Percentiles rank a stretch among this genome's conserved stretches.
Evolutionary conservation across 2,329 filamentous ascomycete genomes (phyloP).

Genomic region (Pezicula carpinea): DNA sequence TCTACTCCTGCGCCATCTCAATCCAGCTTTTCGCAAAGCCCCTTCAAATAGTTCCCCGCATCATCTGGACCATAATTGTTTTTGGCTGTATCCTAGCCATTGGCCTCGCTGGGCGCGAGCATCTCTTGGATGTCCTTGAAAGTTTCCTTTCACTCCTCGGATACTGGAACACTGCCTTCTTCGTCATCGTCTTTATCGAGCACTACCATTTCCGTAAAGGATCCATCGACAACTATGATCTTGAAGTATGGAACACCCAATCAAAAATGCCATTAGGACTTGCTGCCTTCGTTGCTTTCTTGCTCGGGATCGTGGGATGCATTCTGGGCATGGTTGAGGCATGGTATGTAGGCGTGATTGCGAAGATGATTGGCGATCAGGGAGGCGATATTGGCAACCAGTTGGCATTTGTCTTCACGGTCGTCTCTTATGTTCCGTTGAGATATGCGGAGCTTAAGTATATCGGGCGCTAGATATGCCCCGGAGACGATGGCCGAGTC

Average conservation of each 20-base stretch:
- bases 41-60: conserved; percentile 38
- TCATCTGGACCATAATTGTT: conserved; percentile 42
- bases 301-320: conserved; percentile 41
- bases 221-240: conserved; percentile 35
- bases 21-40: conserved; percentile 39
- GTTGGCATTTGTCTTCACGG: conserved; percentile 45
- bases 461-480: conserved; percentile 31
- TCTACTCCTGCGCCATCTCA: conserved; percentile 35
- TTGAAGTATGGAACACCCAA: conserved; percentile 44
- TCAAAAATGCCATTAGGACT: conserved; percentile 37
- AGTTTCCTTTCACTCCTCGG: conserved; percentile 44
- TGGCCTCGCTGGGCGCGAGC: conserved; percentile 37
- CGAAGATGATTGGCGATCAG: conserved; percentile 35
- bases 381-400: conserved; percentile 49
- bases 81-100: conserved; percentile 41
- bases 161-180: conserved; percentile 46
- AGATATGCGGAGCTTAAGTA: conserved; percentile 44
- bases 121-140: conserved; percentile 39
- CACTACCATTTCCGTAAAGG: conserved; percentile 41
- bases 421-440: conserved; percentile 41
- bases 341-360: conserved; percentile 46
- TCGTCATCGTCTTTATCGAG: conserved; percentile 42
- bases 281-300: conserved; percentile 39
- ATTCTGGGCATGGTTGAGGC: conserved; percentile 56
- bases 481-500: too few species aligned